Evolutionary conservation across 2,329 filamentous ascomycete genomes (phyloP).

Genomic region (Xylogone sp.): DNA sequence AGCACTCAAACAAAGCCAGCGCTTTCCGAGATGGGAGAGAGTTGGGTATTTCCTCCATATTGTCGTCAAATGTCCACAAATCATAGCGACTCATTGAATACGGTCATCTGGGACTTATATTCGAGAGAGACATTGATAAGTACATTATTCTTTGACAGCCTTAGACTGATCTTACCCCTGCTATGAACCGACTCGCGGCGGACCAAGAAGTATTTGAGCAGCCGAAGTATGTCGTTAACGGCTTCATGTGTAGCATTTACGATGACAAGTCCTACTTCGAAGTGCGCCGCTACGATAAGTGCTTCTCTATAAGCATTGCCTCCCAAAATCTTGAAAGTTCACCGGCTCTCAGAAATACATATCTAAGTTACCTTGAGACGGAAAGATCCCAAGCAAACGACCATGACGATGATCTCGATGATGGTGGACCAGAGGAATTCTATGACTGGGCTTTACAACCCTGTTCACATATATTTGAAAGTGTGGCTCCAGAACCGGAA

Average conservation of each 20-base stretch:
- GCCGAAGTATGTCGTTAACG: slow-evolving; percentile 10
- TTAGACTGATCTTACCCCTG: no score
- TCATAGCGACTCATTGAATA: no score
- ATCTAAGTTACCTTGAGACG: slow-evolving; percentile 10
- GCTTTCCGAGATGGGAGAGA: no score
- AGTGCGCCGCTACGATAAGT: slow-evolving; percentile 10
- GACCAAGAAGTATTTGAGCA: not conserved
- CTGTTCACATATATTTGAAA: slow-evolving; percentile 10
- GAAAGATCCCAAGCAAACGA: slow-evolving; percentile 8
- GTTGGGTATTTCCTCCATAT: no score
- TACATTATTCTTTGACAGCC: no score
- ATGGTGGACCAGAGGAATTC: slow-evolving; percentile 11
- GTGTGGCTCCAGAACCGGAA: slow-evolving; percentile 10
- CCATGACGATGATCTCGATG: slow-evolving; percentile 4
- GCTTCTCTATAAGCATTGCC: slow-evolving; percentile 13
- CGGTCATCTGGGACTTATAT: no score
- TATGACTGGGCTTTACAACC: slow-evolving; percentile 14
- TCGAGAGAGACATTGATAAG: no score
- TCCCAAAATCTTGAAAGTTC: slow-evolving; percentile 10
- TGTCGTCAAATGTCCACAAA: no score
- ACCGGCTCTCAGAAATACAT: slow-evolving; percentile 11
- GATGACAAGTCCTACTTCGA: slow-evolving; percentile 11
- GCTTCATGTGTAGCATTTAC: slow-evolving; percentile 5
- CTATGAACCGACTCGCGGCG: no score
- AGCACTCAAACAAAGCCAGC: no score